Percentiles rank a stretch among this genome's conserved stretches.
Conservation (phyloP, 1,139 yeast genomes). For the Saccharomycopsis crataegensis region DNA sequence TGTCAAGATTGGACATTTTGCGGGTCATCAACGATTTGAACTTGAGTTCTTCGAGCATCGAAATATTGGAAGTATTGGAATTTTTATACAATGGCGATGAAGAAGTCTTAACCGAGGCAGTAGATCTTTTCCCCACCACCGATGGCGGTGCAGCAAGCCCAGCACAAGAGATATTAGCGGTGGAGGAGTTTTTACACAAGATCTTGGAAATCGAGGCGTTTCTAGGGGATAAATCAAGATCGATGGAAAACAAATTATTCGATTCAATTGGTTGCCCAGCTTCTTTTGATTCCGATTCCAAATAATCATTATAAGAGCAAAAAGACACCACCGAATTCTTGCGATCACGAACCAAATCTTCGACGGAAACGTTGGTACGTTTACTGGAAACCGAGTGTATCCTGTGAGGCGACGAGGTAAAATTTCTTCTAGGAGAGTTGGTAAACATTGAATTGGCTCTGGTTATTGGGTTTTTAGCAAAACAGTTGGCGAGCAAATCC, state of each 20-base stretch:
- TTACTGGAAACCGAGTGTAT: not conserved
- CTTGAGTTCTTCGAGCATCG: constrained; percentile 14
- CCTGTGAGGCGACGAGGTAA: not conserved
- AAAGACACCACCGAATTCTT: constrained; percentile 12
- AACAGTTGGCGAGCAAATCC: constrained; percentile 1
- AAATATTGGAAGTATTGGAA: constrained; percentile 8
- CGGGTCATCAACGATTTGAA: constrained; percentile 9
- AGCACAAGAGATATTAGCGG: not conserved
- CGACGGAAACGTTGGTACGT: constrained; percentile 15
- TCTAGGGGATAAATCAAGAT: constrained; percentile 6
- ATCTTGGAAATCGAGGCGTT: constrained; percentile 13
- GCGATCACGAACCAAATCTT: constrained; percentile 18
- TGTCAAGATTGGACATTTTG: constrained; percentile 14
- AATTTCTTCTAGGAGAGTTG: constrained; percentile 8
- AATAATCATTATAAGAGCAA: constrained; percentile 15
- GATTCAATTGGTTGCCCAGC: not conserved
- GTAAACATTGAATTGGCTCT: not conserved
- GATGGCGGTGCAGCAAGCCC: not conserved
- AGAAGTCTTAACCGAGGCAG: not conserved
- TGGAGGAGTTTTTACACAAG: constrained; percentile 2
- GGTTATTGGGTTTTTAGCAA: not conserved
- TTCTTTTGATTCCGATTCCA: constrained; percentile 11
- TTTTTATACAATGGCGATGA: constrained; percentile 9
- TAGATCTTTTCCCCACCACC: not conserved
- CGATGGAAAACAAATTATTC: not conserved